Evolutionary conservation across 1,284 basidiomycete genomes (phyloP), one percentile per base, ranked within the genome.

Genomic region (Puccinia triticina): DNA sequence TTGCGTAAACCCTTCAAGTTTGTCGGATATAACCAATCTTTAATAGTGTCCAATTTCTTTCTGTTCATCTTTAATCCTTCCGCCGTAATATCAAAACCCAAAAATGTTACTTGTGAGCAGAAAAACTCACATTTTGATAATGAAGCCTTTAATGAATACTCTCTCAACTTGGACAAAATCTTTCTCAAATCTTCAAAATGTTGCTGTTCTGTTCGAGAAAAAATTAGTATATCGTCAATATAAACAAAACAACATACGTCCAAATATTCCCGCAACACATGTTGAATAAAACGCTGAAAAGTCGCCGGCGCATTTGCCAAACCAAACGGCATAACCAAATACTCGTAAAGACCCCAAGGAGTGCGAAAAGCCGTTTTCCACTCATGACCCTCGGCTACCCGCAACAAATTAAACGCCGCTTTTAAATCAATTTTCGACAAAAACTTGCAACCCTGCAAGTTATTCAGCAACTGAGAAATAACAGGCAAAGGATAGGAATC

Each of bases 301-400:
- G 85, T 84, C 0, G 87, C 85, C 0, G 88, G 88, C 0, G 87
- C 87, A 83, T 89, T 89, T 53, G 21, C 16, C 32, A 84, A 77
- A n/a, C n/a, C n/a, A n/a, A n/a, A n/a, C n/a, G n/a, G n/a, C n/a
- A n/a, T n/a, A n/a, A n/a, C n/a, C n/a, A n/a, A 80, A 82, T 76
- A 80, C 72, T 84, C 75, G 57, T 71, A 84, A 4, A 79, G 37
- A 2, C 83, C 66, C 59, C 66, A 74, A 23, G 61, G 71, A 21
- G 66, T 78, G 16, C 59, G 69, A 66, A 85, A 85, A 12, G 84
- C 84, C 10, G 84, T 84, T 53, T 84, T 83, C 74, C 77, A 83
- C 72, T 85, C 78, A 74, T 83, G 55, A 14, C 83, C 84, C 23
- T 46, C 21, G 10, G 48, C 53, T 23, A 84, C 67, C 16, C 67